Conservation (phyloP, 2,329 filamentous ascomycete genomes). For the Diaporthe longicolla region DNA sequence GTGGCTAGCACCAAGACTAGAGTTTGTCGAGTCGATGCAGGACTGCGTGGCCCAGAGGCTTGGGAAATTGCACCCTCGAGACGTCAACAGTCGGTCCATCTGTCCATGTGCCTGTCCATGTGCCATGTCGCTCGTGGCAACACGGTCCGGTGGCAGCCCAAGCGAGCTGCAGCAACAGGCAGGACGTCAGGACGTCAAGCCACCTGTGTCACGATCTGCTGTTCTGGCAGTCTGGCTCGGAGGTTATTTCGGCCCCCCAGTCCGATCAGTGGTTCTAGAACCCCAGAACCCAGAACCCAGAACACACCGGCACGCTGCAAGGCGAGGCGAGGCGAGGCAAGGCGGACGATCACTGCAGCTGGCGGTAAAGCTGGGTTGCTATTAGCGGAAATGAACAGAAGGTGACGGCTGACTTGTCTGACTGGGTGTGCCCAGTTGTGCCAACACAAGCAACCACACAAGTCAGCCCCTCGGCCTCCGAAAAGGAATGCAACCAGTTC, state of each 20-base stretch:
- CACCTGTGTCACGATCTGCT: slow-evolving; percentile 25
- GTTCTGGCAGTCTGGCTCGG: slow-evolving; percentile 8
- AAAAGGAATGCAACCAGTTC: background rate
- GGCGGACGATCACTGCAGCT: slow-evolving; percentile 31
- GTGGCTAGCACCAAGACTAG: slow-evolving; percentile 2
- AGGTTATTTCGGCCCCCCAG: slow-evolving; percentile 11
- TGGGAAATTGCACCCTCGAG: slow-evolving; percentile 13
- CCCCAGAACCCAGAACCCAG: slow-evolving; percentile 6
- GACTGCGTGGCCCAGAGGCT: slow-evolving; percentile 20
- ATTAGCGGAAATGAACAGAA: slow-evolving; percentile 22
- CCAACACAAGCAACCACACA: background rate
- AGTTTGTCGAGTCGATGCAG: background rate
- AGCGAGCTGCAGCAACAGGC: slow-evolving; percentile 2
- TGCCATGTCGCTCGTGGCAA: slow-evolving; percentile 15
- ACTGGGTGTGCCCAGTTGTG: background rate
- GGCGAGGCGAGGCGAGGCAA: slow-evolving; percentile 24
- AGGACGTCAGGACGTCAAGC: slow-evolving; percentile 16
- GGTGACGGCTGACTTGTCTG: background rate
- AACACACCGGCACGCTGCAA: background rate
- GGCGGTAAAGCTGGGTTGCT: background rate
- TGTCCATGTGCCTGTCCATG: background rate
- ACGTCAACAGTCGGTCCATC: background rate
- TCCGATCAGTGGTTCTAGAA: slow-evolving; percentile 32
- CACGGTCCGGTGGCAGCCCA: slow-evolving; percentile 11
- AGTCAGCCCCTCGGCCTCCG: slow-evolving; percentile 2